Base-by-base conservation (phyloP, 805 yeast species). In the Wickerhamomyces bisporus region DNA sequence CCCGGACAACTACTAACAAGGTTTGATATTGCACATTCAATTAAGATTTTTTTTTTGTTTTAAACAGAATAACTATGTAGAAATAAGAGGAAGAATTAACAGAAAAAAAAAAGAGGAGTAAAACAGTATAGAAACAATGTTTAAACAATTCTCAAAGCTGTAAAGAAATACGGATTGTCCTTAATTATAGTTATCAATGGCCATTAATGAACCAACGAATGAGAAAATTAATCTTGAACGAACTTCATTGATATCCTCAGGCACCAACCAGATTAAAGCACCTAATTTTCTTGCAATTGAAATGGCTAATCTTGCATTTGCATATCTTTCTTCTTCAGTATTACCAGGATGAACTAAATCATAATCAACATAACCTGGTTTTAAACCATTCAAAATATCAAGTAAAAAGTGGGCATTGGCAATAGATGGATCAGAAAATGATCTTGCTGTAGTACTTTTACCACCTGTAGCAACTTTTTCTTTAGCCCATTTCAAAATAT, bases 251-350 rank as follows among this genome's bases (percentile, higher is more conserved):
- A 93, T 93, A 67, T 93, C 98, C 64, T 93, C 98, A n/a, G 98
- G 98, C n/a, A 93, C 96, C 51, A 93, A 74, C 97, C 97, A 93
- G 56, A 93, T 93, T 60, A 93, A 77, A 29, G 96, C 98, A 45
- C 98, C 98, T 51, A 93, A 69, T 65, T 93, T 93, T 75, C 98
- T 84, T 26, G 98, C 98, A 56, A 93, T 93, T 3, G 98, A 93
- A 59, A 93, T 93, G 16, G 98, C 98, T 60, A 93, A 75, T 69
- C 86, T 84, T 16, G 98, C 98, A 60, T 93, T 93, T 29, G 95
- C 95, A 58, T 87, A 87, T 57, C 73, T 77, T 48, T 91, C 96
- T 43, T 87, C 96, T 14, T 83, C 93, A 26, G 84, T 79, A 30
- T 65, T 61, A 30, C 95, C 95, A 35, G 80, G 75, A 39, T 81